Evolutionary conservation across 164 flowering plant genomes (phyloP).

Genomic region (Malania oleifera): DNA sequence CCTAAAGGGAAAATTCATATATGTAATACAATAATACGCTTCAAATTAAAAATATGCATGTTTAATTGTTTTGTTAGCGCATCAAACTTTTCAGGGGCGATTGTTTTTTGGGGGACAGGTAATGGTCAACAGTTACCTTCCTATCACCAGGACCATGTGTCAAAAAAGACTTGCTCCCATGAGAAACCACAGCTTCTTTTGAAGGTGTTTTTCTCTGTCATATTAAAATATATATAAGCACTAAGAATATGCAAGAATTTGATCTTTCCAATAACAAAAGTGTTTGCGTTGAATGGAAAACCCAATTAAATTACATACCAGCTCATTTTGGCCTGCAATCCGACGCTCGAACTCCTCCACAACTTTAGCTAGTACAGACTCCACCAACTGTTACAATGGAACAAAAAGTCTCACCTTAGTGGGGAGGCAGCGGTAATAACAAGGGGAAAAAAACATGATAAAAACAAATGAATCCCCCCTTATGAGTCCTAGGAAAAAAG

Average conservation of each 20-base stretch:
- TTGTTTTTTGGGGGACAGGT: background rate
- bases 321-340: conserved; percentile 38
- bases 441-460: background rate
- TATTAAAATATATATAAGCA: background rate
- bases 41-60: no score
- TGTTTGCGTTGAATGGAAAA: background rate
- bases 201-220: conserved; percentile 36
- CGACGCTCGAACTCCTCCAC: conserved; percentile 65
- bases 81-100: background rate
- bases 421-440: background rate
- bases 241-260: background rate
- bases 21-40: no score
- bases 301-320: conserved; percentile 25
- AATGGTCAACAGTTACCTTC: conserved; percentile 32
- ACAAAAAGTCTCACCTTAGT: background rate
- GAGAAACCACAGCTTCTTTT: conserved; percentile 21
- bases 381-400: conserved; percentile 41
- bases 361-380: conserved; percentile 57
- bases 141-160: conserved; percentile 28
- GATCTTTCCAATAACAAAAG: background rate
- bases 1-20: background rate
- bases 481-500: background rate
- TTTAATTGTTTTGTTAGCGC: no score
- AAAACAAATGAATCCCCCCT: background rate
- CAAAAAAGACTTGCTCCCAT: conserved; percentile 27